Conservation (phyloP, 2,329 filamentous ascomycete species). For the Fusarium paranaense region DNA sequence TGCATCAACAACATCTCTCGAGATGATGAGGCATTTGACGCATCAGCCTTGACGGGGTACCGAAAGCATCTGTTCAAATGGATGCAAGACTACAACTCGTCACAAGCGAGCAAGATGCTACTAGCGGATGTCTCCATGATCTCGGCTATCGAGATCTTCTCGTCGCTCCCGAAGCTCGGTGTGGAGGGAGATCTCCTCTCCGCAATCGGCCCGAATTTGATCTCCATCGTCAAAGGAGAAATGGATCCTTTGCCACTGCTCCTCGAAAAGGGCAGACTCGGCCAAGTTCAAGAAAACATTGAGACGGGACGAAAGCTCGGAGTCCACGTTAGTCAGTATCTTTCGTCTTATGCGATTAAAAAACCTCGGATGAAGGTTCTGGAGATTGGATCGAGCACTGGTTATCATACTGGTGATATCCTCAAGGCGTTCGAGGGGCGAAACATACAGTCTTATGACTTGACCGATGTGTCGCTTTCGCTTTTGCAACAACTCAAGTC, state of each 20-base stretch:
- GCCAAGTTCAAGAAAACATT: not conserved
- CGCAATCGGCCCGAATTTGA: slow-evolving; percentile 17
- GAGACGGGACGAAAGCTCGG: not conserved
- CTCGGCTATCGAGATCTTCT: slow-evolving; percentile 19
- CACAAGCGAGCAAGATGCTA: not conserved
- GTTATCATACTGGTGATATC: not conserved
- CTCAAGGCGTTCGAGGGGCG: not conserved
- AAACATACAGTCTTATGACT: not conserved
- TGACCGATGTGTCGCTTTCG: not conserved
- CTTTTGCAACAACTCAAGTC: not conserved
- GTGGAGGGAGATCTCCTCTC: slow-evolving; percentile 18
- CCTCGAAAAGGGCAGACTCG: not conserved
- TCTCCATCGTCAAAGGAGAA: not conserved
- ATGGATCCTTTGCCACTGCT: not conserved
- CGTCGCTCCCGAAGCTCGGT: slow-evolving; percentile 11
- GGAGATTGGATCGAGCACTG: slow-evolving; percentile 11
- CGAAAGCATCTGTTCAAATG: not conserved
- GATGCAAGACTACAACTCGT: not conserved
- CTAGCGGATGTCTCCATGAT: slow-evolving; percentile 17
- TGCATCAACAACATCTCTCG: not conserved
- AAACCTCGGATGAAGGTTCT: not conserved
- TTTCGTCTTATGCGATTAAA: slow-evolving; percentile 15
- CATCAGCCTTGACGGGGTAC: not conserved
- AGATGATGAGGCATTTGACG: not conserved
- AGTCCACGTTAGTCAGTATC: not conserved